These are phyloP conservation scores for Penicillium aurantiogriseum DNA, from an alignment of 2,329 filamentous ascomycete genomes.

Conservation along the genomic window DNA sequence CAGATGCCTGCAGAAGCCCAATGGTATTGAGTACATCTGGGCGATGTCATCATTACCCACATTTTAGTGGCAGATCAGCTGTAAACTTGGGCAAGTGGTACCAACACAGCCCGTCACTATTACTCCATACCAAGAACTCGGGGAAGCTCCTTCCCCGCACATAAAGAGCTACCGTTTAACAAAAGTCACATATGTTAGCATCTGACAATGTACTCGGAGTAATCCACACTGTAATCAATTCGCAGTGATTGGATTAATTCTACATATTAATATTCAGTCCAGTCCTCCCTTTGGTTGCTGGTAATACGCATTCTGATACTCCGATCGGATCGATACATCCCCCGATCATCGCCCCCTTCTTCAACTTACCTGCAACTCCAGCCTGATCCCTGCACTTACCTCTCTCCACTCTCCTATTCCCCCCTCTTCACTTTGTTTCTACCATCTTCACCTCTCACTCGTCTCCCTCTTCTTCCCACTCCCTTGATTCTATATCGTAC, in stretches of 20 bases:
- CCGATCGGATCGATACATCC: constrained; percentile 1
- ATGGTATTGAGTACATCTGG: constrained; percentile 7
- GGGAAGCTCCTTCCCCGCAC: constrained; percentile 16
- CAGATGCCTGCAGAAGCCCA: not conserved
- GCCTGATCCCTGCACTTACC: constrained; percentile 1
- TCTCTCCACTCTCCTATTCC: not conserved
- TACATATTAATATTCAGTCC: not conserved
- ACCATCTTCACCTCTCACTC: constrained; percentile 4
- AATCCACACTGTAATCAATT: not conserved
- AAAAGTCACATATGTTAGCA: not conserved
- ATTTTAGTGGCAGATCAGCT: not conserved
- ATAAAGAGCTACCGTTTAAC: constrained; percentile 1
- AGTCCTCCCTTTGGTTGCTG: not conserved
- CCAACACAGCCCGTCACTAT: constrained; percentile 2
- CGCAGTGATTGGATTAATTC: not conserved
- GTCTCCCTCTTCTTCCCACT: not conserved
- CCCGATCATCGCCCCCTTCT: constrained; percentile 12
- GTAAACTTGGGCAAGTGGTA: constrained; percentile 1
- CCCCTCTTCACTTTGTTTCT: constrained; percentile 7
- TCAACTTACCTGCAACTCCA: constrained; percentile 2
- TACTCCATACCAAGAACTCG: constrained; percentile 2
- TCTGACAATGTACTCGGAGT: not conserved
- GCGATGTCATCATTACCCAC: constrained; percentile 16
- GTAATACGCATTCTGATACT: not conserved
- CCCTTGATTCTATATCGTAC: constrained; percentile 10